Evolutionary conservation across 1,139 yeast species (phyloP), one percentile per base, ranked within the genome.

Genomic region (Taphrina confusa): DNA sequence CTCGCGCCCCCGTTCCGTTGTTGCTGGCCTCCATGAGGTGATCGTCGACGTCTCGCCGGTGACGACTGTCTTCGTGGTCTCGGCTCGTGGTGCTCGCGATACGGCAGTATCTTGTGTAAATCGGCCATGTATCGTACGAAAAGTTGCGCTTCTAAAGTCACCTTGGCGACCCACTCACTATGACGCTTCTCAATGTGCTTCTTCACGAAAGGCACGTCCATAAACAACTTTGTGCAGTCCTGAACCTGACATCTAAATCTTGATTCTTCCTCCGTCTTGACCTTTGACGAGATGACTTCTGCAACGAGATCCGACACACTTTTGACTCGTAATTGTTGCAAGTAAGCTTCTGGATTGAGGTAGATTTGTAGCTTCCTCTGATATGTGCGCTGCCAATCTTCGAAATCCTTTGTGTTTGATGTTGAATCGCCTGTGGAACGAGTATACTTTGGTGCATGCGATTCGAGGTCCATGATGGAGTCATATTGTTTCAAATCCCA

Each of bases 131-230:
- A 64, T 18, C 49, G 39, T 28, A 61, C 52, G 20, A 65, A 44
- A 34, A 61, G 33, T 16, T 22, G 34, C 5, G 60, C 61, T 22
- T 64, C 65, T 20, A 39, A 27, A 37, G 61, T 60, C 22, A 61
- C 44, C 16, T 34, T 33, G 9, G 57, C 61, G 11, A 65, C 37
- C 63, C 66, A 66, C 4, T 65, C 68, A 25, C 55, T 56, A 42
- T 66, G 68, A 44, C 66, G 62, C 40, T 64, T 65, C 45, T 52
- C 62, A 34, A 66, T 65, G 44, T 66, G 68, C 37, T 66, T 66
- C 23, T 47, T 47, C 34, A 66, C 68, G 47, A 65, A 66, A 12
- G 66, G 67, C 12, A 62, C 65, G 8, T 65, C 68, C 52, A 61
- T 64, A 57, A 66, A 66, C 11, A 66, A 61, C 34, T 66, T 66